Evolutionary conservation across 2,329 filamentous ascomycete genomes (phyloP).

Genomic region (Penicillium sp.): DNA sequence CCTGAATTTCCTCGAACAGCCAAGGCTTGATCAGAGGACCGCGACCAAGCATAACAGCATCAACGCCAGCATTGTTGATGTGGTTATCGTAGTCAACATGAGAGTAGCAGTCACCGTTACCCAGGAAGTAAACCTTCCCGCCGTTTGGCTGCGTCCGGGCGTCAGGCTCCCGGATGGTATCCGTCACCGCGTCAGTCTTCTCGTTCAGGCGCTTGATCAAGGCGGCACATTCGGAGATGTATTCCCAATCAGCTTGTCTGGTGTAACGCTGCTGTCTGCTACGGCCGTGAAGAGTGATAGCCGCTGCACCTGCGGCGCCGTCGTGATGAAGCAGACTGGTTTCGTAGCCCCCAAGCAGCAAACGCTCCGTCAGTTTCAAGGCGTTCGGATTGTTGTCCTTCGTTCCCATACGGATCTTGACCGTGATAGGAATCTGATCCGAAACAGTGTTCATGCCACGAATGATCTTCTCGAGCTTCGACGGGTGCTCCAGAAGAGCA

Average conservation of each 20-base stretch:
- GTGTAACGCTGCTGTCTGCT: slow-evolving; percentile 93
- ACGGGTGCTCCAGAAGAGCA: slow-evolving; percentile 75
- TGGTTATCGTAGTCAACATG: slow-evolving; percentile 78
- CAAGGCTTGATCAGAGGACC: slow-evolving; percentile 95
- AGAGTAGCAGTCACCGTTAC: slow-evolving; percentile 93
- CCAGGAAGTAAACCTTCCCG: slow-evolving; percentile 77
- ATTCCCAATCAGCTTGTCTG: slow-evolving; percentile 82
- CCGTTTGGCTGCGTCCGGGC: slow-evolving; percentile 59
- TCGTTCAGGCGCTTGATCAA: slow-evolving; percentile 72
- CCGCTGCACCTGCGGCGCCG: slow-evolving; percentile 77
- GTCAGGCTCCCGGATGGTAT: slow-evolving; percentile 72
- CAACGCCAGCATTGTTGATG: slow-evolving; percentile 67
- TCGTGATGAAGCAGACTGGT: slow-evolving; percentile 56
- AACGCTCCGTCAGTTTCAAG: slow-evolving; percentile 67
- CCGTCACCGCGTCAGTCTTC: slow-evolving; percentile 56
- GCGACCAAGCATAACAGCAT: slow-evolving; percentile 91
- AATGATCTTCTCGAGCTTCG: slow-evolving; percentile 87
- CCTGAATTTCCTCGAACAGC: slow-evolving; percentile 93
- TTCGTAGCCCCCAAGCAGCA: slow-evolving; percentile 71
- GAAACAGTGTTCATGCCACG: slow-evolving; percentile 93
- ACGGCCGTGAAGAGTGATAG: slow-evolving; percentile 89
- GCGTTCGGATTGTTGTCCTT: slow-evolving; percentile 71
- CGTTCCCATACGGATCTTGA: slow-evolving; percentile 89
- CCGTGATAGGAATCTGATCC: slow-evolving; percentile 79
- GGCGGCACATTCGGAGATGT: slow-evolving; percentile 81